Percentiles rank a stretch among this genome's conserved stretches.
phyloP scores from a whole-genome alignment of 2,329 filamentous ascomycete genomes.

The Sporothrix phasma region DNA sequence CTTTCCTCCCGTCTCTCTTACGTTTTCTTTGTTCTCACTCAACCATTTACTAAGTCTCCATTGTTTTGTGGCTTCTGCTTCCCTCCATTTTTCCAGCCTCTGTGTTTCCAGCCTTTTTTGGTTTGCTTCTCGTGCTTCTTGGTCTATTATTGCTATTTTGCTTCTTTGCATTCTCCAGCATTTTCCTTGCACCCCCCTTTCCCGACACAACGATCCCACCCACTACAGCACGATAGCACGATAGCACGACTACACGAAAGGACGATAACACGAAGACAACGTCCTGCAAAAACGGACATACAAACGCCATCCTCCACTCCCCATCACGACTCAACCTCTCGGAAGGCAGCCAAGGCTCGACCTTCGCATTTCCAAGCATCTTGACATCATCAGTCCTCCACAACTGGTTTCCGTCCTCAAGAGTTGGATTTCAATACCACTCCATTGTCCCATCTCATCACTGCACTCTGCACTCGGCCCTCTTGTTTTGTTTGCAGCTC shows the following conservation, averaged over 20 bases:
- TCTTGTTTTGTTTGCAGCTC: background rate
- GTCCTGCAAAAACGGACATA: background rate
- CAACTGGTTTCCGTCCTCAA: background rate
- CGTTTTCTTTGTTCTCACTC: background rate
- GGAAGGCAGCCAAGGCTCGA: conserved; percentile 1
- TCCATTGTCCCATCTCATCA: background rate
- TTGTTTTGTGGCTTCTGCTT: too few relatives aligned
- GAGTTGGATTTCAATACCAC: background rate
- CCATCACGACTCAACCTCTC: background rate
- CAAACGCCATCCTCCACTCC: background rate
- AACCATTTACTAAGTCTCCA: background rate
- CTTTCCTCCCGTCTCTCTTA: background rate
- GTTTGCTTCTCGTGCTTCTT: background rate
- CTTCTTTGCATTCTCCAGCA: background rate
- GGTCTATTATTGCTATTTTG: conserved; percentile 3
- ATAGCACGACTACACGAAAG: background rate
- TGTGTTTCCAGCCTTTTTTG: background rate
- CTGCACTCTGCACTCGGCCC: background rate
- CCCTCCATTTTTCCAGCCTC: conserved; percentile 5
- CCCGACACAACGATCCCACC: background rate
- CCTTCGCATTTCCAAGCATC: background rate
- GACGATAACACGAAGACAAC: background rate
- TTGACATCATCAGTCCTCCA: background rate
- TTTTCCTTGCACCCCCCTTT: background rate
- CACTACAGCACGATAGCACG: background rate